Evolutionary conservation across 75 land plant species (phyloP), one percentile per base, ranked within the genome.

Genomic region (Adiantum capillusveneris): DNA sequence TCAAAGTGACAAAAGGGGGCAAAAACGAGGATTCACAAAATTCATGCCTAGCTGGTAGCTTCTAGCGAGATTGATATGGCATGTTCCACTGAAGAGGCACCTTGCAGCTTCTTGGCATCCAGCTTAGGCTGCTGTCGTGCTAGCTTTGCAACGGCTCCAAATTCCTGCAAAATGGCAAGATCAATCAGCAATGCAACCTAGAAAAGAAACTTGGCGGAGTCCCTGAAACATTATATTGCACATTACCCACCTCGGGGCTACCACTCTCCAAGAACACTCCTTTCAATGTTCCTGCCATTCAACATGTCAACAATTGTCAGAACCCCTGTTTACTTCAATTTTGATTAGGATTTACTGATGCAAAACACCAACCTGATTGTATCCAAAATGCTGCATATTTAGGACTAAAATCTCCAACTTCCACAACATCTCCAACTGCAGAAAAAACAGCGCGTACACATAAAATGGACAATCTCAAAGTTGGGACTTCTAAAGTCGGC

Each of bases 321-420:
- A 3, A 34, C 37, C 3, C 7, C 37, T 34, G 37, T 34, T 34
- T 34, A 34, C 9, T 34, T 9, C 9, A 34, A 5, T 34, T 49
- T 49, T 24, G 2, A 13, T 3, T 24, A 49, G 3, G 52, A 49
- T 5, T 24, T 37, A 48, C 3, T 20, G 22, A 18, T 44, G 24
- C 45, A 27, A 69, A 18, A 7, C 2, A 59, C 56, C 44, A 75
- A 77, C 97, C 92, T 7, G 82, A 72, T 1, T 87, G 81, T 31
- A 91, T 62, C 97, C 97, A 91, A 60, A 84, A 91, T 13, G 84
- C 70, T 22, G 82, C 88, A 54, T 79, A 75, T 58, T 91, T 91
- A 1, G 84, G 82, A 46, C 72, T 74, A 57, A 80, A 84, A 44
- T 91, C 79, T 12, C 97, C 97, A 64, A 91, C 55, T 67, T 81